Percentiles rank a stretch among this genome's conserved stretches.
Evolutionary conservation across 495 filamentous ascomycete genomes (phyloP).

Genomic region (Neurospora africana): DNA sequence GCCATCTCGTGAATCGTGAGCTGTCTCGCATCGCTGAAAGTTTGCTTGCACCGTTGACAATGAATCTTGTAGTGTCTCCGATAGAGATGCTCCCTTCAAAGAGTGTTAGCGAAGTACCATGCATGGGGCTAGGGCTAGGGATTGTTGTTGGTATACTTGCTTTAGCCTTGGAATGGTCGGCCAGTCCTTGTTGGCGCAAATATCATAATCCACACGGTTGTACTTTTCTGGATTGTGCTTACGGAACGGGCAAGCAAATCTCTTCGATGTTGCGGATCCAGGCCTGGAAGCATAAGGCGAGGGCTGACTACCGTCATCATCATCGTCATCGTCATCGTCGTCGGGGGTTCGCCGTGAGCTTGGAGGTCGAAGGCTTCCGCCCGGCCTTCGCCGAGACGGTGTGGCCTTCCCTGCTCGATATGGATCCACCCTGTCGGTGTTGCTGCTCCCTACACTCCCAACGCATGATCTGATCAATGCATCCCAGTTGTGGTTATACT

Average conservation of each 20-base stretch:
- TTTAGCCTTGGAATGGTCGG: constrained; percentile 19
- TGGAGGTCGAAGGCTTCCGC: constrained; percentile 3
- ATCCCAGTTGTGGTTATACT: constrained; percentile 18
- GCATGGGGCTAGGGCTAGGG: neutral
- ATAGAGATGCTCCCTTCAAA: constrained; percentile 20
- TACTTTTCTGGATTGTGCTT: constrained; percentile 18
- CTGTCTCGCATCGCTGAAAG: constrained; percentile 10
- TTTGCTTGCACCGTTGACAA: constrained; percentile 20
- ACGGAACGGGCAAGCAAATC: constrained; percentile 20
- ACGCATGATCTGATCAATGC: constrained; percentile 9
- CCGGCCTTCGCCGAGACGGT: neutral
- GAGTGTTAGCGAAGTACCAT: neutral
- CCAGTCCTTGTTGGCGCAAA: constrained; percentile 18
- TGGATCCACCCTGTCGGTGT: neutral
- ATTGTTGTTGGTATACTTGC: constrained; percentile 1
- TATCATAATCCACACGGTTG: constrained; percentile 16
- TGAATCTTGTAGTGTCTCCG: constrained; percentile 19
- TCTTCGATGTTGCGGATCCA: constrained; percentile 2
- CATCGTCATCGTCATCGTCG: constrained; percentile 18
- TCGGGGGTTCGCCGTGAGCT: neutral
- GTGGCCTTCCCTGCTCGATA: constrained; percentile 6
- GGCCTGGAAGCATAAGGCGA: constrained; percentile 10
- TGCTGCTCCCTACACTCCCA: constrained; percentile 4
- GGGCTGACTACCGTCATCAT: constrained; percentile 8
- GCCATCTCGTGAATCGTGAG: constrained; percentile 17